Conservation (phyloP, 345 rosid genomes). For the Linum lewisii region DNA sequence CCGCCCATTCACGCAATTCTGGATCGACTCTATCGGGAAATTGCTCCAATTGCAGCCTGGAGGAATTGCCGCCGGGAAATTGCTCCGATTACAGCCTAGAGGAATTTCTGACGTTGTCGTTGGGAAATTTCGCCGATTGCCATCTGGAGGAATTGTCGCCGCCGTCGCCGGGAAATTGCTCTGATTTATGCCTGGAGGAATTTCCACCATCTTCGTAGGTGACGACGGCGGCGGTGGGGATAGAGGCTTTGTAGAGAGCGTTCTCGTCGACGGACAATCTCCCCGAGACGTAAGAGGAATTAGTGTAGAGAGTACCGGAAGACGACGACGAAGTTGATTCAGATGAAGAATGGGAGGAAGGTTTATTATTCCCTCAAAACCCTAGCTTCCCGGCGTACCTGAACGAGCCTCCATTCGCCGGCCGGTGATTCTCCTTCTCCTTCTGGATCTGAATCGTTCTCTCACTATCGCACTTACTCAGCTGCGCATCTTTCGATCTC, state of each 20-base stretch:
- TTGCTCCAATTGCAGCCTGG: too few species aligned
- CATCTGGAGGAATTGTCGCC: constrained; percentile 14
- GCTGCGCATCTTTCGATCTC: too few species aligned
- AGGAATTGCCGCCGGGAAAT: too few species aligned
- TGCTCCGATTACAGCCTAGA: too few species aligned
- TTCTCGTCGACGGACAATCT: constrained; percentile 50
- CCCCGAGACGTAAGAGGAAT: constrained; percentile 23
- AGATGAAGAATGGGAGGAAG: neutral
- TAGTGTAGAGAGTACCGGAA: constrained; percentile 1
- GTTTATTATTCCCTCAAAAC: constrained; percentile 24
- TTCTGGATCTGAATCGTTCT: too few species aligned
- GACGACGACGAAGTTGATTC: constrained; percentile 23
- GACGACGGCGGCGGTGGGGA: neutral
- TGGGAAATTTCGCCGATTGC: too few species aligned
- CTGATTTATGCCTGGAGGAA: too few species aligned
- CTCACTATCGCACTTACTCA: too few species aligned
- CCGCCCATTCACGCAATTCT: constrained; percentile 8
- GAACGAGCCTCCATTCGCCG: constrained; percentile 42
- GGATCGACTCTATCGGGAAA: constrained; percentile 24
- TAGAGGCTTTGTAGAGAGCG: constrained; percentile 22
- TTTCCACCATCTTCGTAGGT: too few species aligned
- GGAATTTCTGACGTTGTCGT: too few species aligned
- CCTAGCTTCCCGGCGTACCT: constrained; percentile 35
- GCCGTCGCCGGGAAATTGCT: constrained; percentile 51
- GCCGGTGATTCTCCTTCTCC: constrained; percentile 43